These are phyloP conservation scores for Cordyceps tenuipes DNA, from an alignment of 2,329 filamentous ascomycete species.

Conservation along the genomic window DNA sequence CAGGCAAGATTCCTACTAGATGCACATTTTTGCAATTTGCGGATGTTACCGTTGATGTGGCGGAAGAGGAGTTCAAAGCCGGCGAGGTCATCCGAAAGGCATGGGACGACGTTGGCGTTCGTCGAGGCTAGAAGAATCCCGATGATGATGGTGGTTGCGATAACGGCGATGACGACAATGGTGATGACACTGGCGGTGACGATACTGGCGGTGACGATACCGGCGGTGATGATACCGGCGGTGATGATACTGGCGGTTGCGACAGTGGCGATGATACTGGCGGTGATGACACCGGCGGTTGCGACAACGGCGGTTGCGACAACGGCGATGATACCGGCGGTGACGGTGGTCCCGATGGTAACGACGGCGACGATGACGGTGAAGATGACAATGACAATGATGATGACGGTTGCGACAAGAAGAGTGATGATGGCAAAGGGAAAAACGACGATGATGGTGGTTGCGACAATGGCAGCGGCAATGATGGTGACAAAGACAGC, in stretches of 20 bases:
- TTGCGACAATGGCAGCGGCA: background rate
- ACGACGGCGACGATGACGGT: background rate
- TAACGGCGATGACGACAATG: background rate
- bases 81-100: constrained; percentile 37
- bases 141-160: background rate
- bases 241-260: background rate
- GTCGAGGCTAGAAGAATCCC: constrained; percentile 9
- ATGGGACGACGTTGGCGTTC: constrained; percentile 41
- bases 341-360: background rate
- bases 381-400: background rate
- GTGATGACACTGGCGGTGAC: background rate
- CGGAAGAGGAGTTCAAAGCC: constrained; percentile 34
- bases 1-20: constrained; percentile 30
- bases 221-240: background rate
- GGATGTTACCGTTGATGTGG: constrained; percentile 38
- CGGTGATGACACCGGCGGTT: background rate
- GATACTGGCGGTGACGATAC: background rate
- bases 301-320: background rate
- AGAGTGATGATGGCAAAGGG: background rate
- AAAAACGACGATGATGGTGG: background rate
- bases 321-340: background rate
- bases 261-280: background rate
- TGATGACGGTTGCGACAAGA: background rate
- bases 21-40: constrained; percentile 42
- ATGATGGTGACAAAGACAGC: background rate